phyloP scores from a whole-genome alignment of 1,139 yeast species.

The Pichia sp. region DNA sequence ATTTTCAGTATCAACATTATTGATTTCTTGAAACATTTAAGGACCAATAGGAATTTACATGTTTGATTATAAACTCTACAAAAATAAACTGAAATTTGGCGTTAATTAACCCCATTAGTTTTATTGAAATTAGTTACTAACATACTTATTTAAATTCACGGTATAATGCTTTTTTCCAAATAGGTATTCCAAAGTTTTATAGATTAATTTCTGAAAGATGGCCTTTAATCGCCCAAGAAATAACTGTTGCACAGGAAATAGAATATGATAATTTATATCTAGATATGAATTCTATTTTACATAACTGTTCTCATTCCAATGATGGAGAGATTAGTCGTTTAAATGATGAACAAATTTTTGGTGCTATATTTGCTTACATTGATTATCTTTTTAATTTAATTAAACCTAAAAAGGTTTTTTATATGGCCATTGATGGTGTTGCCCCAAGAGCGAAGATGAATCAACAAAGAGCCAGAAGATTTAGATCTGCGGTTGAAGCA shows the following conservation, averaged over 20 bases:
- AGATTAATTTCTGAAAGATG: conserved; percentile 98
- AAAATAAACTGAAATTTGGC: too few relatives aligned
- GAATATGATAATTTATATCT: conserved; percentile 92
- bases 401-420: conserved; percentile 79
- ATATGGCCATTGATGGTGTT: conserved; percentile 99
- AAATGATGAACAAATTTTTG: conserved; percentile 88
- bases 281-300: conserved; percentile 97
- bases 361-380: conserved; percentile 88
- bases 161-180: conserved; percentile 10
- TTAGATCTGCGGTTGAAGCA: conserved; percentile 92
- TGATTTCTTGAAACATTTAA: too few relatives aligned
- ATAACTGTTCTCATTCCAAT: conserved; percentile 83
- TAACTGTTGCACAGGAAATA: conserved; percentile 80
- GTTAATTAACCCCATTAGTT: too few relatives aligned
- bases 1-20: too few relatives aligned
- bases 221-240: conserved; percentile 89
- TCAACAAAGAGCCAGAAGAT: conserved; percentile 96
- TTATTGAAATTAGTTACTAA: too few relatives aligned
- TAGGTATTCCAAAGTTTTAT: conserved; percentile 95
- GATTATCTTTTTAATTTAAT: conserved; percentile 88
- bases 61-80: too few relatives aligned
- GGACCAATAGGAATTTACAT: too few relatives aligned
- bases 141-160: too few relatives aligned
- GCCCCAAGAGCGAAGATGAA: conserved; percentile 99
- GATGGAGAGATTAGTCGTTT: conserved; percentile 50